phyloP scores from a whole-genome alignment of 768 basidiomycete species.

The Auricularia heimuer region DNA sequence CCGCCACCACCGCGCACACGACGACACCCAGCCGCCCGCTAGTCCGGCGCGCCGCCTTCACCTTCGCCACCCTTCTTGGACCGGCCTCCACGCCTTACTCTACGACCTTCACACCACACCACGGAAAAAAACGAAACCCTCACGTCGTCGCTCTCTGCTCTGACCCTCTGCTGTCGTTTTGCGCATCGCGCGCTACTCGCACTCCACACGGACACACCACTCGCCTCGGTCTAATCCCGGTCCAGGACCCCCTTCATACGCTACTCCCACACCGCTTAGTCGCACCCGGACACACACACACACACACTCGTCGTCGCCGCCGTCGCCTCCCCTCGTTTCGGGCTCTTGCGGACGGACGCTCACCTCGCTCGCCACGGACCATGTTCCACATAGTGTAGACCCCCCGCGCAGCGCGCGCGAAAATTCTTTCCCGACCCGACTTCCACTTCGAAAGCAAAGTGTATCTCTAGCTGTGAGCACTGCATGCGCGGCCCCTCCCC shows the following conservation, averaged over 20 bases:
- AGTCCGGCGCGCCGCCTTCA: too few species aligned
- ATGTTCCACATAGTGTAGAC: not conserved
- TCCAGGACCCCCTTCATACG: not conserved
- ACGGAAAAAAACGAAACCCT: not conserved
- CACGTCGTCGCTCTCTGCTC: not conserved
- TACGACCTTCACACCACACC: not conserved
- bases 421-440: not conserved
- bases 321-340: not conserved
- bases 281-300: not conserved
- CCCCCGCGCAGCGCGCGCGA: not conserved
- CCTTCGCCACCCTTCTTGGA: too few species aligned
- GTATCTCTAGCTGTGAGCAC: constrained; percentile 3
- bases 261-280: not conserved
- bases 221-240: too few species aligned
- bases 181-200: not conserved
- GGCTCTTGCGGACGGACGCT: not conserved
- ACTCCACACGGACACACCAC: not conserved
- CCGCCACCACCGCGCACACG: not conserved
- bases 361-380: not conserved
- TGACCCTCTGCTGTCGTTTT: not conserved
- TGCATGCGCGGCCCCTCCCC: constrained; percentile 1
- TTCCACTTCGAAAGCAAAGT: not conserved
- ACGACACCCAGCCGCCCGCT: too few species aligned
- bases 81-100: too few species aligned
- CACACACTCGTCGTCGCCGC: not conserved